These are phyloP conservation scores for Geosiphon pyriformis DNA, from an alignment of 192 early-diverging fungal species.

Conservation along the genomic window DNA sequence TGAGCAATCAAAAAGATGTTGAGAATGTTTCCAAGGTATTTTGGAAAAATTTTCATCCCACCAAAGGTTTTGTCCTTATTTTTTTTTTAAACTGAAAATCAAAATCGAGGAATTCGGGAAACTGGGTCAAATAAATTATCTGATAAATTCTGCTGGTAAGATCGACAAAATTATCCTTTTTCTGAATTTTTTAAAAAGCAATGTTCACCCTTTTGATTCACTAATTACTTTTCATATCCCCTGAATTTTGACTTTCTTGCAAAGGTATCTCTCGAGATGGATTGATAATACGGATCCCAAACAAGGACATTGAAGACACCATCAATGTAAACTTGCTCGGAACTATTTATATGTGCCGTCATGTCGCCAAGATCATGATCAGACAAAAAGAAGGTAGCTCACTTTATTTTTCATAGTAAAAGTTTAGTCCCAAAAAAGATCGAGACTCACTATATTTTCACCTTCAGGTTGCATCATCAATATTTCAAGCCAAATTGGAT, in stretches of 20 bases:
- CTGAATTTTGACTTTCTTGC: no score
- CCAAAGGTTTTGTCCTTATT: background rate
- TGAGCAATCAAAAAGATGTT: conserved; percentile 35
- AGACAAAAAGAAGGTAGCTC: conserved; percentile 42
- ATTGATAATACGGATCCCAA: conserved; percentile 41
- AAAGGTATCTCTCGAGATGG: conserved; percentile 52
- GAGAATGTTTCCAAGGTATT: conserved; percentile 40
- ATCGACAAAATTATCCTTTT: background rate
- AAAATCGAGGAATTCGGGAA: conserved; percentile 25
- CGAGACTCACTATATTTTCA: no score
- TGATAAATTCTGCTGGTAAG: conserved; percentile 50
- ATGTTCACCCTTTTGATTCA: conserved; percentile 24
- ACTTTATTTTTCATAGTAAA: conserved; percentile 15
- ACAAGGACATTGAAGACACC: conserved; percentile 44
- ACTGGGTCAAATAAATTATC: conserved; percentile 31
- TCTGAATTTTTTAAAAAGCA: background rate
- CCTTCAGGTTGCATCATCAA: conserved; percentile 82
- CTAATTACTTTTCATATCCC: no score
- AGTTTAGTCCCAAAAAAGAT: no score
- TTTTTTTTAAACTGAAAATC: background rate
- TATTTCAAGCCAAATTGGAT: conserved; percentile 77
- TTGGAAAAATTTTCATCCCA: background rate
- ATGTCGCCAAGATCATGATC: conserved; percentile 54
- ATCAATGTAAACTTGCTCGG: conserved; percentile 68
- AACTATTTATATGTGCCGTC: conserved; percentile 55